Base-by-base conservation (phyloP, 2,329 filamentous ascomycete species). In the Verticillium tricorpus region DNA sequence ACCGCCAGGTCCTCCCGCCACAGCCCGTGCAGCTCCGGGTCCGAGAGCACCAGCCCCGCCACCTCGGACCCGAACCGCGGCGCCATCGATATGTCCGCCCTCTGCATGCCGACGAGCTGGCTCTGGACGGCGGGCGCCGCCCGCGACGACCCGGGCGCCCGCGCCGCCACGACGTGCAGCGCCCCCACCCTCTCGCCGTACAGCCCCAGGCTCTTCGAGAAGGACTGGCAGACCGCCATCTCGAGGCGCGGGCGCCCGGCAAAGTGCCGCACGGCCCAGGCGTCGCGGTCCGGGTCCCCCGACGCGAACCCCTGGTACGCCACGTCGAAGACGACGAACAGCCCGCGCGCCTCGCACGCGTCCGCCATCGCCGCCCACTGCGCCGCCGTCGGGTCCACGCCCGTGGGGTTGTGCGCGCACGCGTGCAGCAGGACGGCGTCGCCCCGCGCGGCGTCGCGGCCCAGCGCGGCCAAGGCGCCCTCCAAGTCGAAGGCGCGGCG, bases 261-360 rank as follows among this genome's bases (percentile, higher is more conserved):
- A 56, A 75, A 75, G 60, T 71, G 65, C 2, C 71, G 67, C 25
- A 74, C 65, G 2, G 71, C 65, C 67, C 69, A 74, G 15, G 67
- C 69, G 60, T 75, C 73, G 14, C 67, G 60, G 54, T 69, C 70
- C 1, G 69, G 55, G 60, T 72, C 65, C 14, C 73, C 73, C 1
- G 72, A 69, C 3, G 72, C 70, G 61, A 75, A 73, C 4, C 73
- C 73, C 63, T 74, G 73, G 63, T 74, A 75, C 17, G 73, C 73
- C 9, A 59, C 64, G 60, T 74, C 73, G 56, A 74, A 72, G 58
- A 75, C 63, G 15, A 68, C 67, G 39, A 74, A 69, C 3, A 75
- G 59, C 2, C 63, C 54, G 60, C 67, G 69, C 58, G 64, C 61
- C 61, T 70, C 63, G 62, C 66, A 71, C 5, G 72, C 34, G 19